Percentiles rank a stretch among this genome's conserved stretches.
Conservation (phyloP, 2,329 filamentous ascomycete genomes). For the Ophiostoma ips region DNA sequence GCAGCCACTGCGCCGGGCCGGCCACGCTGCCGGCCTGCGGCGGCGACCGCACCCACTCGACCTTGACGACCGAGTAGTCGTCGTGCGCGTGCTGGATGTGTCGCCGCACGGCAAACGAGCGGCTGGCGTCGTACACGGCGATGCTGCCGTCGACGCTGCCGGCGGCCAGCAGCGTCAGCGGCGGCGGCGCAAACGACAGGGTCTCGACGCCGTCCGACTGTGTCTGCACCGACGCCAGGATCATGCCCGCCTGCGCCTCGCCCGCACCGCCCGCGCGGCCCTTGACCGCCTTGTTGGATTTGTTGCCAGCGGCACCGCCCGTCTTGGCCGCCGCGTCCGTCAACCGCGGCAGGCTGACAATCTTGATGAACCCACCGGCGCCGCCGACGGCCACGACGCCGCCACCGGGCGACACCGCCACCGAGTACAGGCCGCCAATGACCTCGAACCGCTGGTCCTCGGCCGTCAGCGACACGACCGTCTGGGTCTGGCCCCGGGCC, state of each 20-base stretch:
- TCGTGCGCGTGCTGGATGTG: constrained; percentile 75
- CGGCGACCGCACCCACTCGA: constrained; percentile 56
- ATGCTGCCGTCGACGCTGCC: constrained; percentile 65
- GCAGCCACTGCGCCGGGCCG: constrained; percentile 36
- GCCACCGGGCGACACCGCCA: constrained; percentile 69
- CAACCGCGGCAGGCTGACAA: constrained; percentile 67
- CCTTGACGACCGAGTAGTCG: constrained; percentile 80
- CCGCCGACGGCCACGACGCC: constrained; percentile 76
- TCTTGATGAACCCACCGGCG: constrained; percentile 70
- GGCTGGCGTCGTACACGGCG: constrained; percentile 71
- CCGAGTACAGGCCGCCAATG: constrained; percentile 79
- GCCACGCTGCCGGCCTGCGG: constrained; percentile 2
- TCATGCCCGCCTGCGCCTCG: constrained; percentile 33
- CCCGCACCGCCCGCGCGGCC: constrained; percentile 13
- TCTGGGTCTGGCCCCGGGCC: constrained; percentile 33
- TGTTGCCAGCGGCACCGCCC: not conserved
- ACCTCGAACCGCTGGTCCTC: constrained; percentile 84
- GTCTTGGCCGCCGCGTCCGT: constrained; percentile 6
- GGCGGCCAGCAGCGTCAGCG: constrained; percentile 42
- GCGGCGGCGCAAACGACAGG: constrained; percentile 45
- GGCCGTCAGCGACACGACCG: constrained; percentile 63
- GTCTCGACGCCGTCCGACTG: constrained; percentile 69
- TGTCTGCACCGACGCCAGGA: constrained; percentile 70
- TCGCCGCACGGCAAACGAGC: constrained; percentile 74
- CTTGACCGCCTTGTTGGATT: constrained; percentile 4